Evolutionary conservation across 1,284 basidiomycete genomes (phyloP), one percentile per base, ranked within the genome.

Genomic region (Crepidotus sp.): DNA sequence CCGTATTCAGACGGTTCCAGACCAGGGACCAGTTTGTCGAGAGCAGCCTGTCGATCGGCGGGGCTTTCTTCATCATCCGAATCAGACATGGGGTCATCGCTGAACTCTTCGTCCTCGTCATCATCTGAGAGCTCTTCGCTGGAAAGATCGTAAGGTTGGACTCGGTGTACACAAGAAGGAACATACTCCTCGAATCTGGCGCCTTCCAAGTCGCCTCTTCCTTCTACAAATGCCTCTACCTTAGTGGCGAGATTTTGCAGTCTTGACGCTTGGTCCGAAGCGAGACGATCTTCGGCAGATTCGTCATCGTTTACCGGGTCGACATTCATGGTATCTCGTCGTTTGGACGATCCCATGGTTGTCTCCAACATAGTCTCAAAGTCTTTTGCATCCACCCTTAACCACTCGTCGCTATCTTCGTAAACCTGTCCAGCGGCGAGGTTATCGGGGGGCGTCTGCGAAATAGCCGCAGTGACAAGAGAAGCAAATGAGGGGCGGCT

Each of bases 151-250:
- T 50, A 10, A 33, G 32, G 5, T 45, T 42, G 45, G 22, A 14
- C 10, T 26, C 13, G 43, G 36, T 22, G 18, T 36, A 24, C 29
- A 42, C 38, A 42, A 35, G 18, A 49, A 40, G 42, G 22, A 31
- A 67, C 86, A 57, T 63, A 95, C 91, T 94, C 92, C 39, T 83
- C 77, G 57, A 97, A 94, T 50, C 72, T 64, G 0, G 90, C 93
- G 1, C 93, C 93, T 54, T 90, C 82, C 4, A 95, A 51, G 52
- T 87, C 83, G 4, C 93, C 93, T 59, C 92, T 66, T 1, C 86
- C 90, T 54, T 91, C 82, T 1, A 97, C 78, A 59, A 97, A 97
- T 22, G 72, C 70, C 57, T 89, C 82, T 0, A 97, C 87, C 60
- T 90, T 88, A 50, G 74, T 68, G 8, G 93, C 91, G 38, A 97